Conservation (phyloP, 768 basidiomycete species). For the Terana coerulea region DNA sequence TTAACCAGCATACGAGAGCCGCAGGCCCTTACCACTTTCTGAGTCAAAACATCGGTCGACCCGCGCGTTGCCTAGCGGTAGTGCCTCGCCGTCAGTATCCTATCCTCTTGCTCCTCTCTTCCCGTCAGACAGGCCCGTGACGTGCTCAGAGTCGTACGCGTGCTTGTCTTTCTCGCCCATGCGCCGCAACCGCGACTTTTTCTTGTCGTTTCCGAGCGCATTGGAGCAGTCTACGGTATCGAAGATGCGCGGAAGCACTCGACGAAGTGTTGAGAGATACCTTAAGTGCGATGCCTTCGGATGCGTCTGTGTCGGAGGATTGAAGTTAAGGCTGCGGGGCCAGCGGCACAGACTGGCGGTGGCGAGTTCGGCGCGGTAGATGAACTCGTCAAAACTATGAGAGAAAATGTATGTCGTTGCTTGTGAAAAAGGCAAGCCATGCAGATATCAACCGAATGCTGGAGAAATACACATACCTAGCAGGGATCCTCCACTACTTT, state of each 20-base stretch:
- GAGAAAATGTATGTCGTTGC: slow-evolving; percentile 80
- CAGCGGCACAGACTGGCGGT: slow-evolving; percentile 14
- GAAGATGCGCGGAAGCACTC: slow-evolving; percentile 81
- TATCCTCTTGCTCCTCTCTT: slow-evolving; percentile 32
- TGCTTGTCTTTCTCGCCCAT: no score
- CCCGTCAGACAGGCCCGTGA: slow-evolving; percentile 28
- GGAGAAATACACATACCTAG: no score
- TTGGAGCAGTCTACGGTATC: slow-evolving; percentile 88
- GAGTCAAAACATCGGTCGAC: slow-evolving; percentile 71
- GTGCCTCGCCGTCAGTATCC: no score
- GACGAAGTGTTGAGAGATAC: slow-evolving; percentile 74
- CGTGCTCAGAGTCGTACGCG: no score
- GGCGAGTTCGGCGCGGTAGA: slow-evolving; percentile 54
- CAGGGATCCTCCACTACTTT: no score
- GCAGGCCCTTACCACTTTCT: slow-evolving; percentile 70
- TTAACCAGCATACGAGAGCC: slow-evolving; percentile 74
- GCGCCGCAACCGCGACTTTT: slow-evolving; percentile 37
- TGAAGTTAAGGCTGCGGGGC: no score
- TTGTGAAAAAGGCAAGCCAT: no score
- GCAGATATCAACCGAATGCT: no score
- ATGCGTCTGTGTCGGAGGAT: slow-evolving; percentile 24
- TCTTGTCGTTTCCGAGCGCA: slow-evolving; percentile 17
- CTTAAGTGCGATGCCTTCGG: slow-evolving; percentile 2
- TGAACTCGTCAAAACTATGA: slow-evolving; percentile 77
- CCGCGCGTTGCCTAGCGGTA: slow-evolving; percentile 29